Evolutionary conservation across 2,329 filamentous ascomycete genomes (phyloP), one percentile per base, ranked within the genome.

Genomic region (Cadophora gregata): DNA sequence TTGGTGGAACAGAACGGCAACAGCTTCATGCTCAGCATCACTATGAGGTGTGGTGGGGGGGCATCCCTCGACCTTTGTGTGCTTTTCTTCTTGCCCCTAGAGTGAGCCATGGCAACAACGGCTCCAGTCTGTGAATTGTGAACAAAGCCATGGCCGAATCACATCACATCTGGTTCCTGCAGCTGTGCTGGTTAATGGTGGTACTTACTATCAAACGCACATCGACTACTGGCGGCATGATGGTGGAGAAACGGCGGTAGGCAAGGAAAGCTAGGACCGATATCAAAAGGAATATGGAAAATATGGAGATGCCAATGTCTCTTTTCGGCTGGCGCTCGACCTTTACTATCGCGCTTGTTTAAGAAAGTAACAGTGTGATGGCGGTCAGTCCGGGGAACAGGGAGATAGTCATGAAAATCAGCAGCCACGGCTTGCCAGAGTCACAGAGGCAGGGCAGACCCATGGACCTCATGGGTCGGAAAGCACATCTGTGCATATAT

Each of bases 1-100:
- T 66, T 55, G 45, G 67, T 70, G 65, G 58, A 65, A 70, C 68
- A 36, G 12, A 58, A 42, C 33, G 55, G 55, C 55, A 25, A 21
- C 21, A 58, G 55, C 19, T 48, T 31, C 38, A 45, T 48, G 38
- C 38, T 60, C 24, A 47, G 38, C 38, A 48, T 60, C 38, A 60
- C 58, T 24, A 47, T 38, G 53, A 24, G 31, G 55, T 58, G 55
- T 27, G 24, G 56, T 45, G 36, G 58, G 58, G 58, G 36, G 58
- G 38, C 25, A 45, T 4, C 36, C 58, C n/a, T 60, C 27, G 38
- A 47, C 58, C 56, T 60, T 47, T 60, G 58, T 60, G 58, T 48
- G 16, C 58, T 48, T 48, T 64, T 59, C 45, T 42, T 19, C 45
- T 48, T 42, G 42, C 27, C 12, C 29, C 24, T 27, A 51, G 42